Evolutionary conservation across 140 eudicot genomes (phyloP).

Genomic region (Flaveria floridana): DNA sequence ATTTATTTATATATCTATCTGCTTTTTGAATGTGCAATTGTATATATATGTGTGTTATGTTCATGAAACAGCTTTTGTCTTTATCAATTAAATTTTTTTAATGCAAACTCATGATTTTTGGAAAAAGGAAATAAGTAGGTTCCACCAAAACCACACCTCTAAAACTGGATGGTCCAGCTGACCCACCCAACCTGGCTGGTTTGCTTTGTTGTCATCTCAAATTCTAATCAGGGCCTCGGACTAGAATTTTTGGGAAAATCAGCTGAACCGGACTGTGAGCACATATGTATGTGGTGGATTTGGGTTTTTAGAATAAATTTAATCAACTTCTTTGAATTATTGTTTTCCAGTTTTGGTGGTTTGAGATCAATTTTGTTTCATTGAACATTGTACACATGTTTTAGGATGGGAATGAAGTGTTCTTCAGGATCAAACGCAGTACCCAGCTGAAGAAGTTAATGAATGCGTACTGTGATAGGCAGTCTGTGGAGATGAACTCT

Average conservation of each 20-base stretch:
- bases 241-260: neutral
- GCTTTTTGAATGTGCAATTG: neutral
- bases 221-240: neutral
- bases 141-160: too few relatives aligned
- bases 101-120: too few relatives aligned
- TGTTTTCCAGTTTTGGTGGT: neutral
- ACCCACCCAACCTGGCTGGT: too few relatives aligned
- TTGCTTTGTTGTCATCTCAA: too few relatives aligned
- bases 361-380: neutral
- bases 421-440: slow-evolving; percentile 54
- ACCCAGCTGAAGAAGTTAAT: slow-evolving; percentile 51
- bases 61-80: too few relatives aligned
- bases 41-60: too few relatives aligned
- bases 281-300: neutral
- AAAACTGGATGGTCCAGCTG: too few relatives aligned
- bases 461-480: slow-evolving; percentile 59
- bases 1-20: neutral
- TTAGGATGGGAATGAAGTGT: slow-evolving; percentile 47
- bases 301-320: neutral
- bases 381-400: neutral
- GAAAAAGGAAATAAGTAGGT: too few relatives aligned
- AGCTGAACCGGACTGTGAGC: neutral
- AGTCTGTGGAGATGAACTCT: slow-evolving; percentile 44
- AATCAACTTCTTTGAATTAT: neutral
- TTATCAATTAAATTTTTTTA: too few relatives aligned